These are phyloP conservation scores for Niveomyces coronatus DNA, from an alignment of 2,329 filamentous ascomycete genomes.

Conservation along the genomic window DNA sequence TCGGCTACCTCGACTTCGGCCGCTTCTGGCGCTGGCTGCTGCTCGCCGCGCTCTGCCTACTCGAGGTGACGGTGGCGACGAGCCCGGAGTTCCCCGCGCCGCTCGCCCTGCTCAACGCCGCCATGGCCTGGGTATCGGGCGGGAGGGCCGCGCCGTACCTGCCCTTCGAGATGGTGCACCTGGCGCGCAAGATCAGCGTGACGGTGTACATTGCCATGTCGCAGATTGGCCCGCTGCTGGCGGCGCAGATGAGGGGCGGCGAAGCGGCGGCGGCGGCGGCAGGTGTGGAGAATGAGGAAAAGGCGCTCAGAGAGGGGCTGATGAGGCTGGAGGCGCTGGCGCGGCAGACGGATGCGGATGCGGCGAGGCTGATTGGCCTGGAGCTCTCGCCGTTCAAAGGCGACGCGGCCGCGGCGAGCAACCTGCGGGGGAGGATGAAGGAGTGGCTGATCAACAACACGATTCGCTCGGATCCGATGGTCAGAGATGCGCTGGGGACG, in stretches of 20 bases:
- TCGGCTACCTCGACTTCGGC: constrained; percentile 60
- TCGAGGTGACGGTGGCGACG: constrained; percentile 48
- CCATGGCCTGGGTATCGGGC: constrained; percentile 27
- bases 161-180: constrained; percentile 72
- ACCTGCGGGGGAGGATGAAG: constrained; percentile 57
- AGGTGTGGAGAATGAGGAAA: constrained; percentile 25
- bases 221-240: constrained; percentile 63
- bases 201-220: constrained; percentile 76
- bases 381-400: constrained; percentile 73
- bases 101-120: constrained; percentile 35
- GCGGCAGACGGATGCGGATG: constrained; percentile 56
- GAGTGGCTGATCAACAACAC: constrained; percentile 86
- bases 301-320: constrained; percentile 50
- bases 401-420: constrained; percentile 53
- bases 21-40: constrained; percentile 56
- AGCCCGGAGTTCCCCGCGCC: constrained; percentile 40
- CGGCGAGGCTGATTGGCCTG: constrained; percentile 58
- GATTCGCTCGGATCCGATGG: constrained; percentile 68
- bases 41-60: constrained; percentile 40
- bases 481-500: constrained; percentile 65
- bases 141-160: constrained; percentile 51
- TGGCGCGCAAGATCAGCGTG: constrained; percentile 66
- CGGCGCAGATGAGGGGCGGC: constrained; percentile 19
- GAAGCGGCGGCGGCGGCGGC: too few relatives aligned
- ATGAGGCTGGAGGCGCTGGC: constrained; percentile 54